A percentile compares a stretch with the other conserved stretches of the same genome.
Conservation (phyloP, 177 flowering plant species). For the Tripterygium wilfordii region DNA sequence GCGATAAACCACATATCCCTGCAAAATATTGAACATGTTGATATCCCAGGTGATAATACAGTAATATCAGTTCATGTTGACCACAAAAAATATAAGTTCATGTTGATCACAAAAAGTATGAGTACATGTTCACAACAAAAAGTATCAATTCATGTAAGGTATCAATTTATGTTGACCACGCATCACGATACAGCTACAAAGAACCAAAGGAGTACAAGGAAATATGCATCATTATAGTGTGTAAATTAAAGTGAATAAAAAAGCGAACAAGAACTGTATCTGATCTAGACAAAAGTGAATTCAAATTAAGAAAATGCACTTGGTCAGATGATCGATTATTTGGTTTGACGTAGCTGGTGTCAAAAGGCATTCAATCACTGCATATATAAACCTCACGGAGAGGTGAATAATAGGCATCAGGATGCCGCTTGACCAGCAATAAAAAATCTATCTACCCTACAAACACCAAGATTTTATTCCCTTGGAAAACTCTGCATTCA, state of each 20-base stretch:
- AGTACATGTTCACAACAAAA: not conserved
- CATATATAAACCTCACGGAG: not conserved
- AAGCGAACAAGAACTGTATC: no score
- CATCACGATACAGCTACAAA: not conserved
- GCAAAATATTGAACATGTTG: no score
- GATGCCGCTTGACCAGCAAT: no score
- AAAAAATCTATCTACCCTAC: no score
- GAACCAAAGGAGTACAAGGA: not conserved
- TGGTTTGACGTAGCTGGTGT: slow-evolving; percentile 6
- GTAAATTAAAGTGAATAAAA: not conserved
- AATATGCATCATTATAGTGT: not conserved
- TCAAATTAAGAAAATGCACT: not conserved
- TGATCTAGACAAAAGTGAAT: slow-evolving; percentile 3
- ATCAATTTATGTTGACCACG: no score
- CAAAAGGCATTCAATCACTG: slow-evolving; percentile 1
- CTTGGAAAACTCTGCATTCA: no score
- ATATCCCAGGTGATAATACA: no score
- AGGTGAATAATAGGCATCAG: no score
- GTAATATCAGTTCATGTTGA: no score
- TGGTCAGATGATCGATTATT: not conserved
- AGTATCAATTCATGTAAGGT: not conserved
- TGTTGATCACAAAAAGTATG: no score
- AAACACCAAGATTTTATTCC: no score
- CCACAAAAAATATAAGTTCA: no score
- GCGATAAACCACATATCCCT: slow-evolving; percentile 34